Percentiles rank a stretch among this genome's conserved stretches.
These are phyloP conservation scores for Arachnomyces sp. DNA, from an alignment of 2,329 filamentous ascomycete genomes.

Conservation along the genomic window DNA sequence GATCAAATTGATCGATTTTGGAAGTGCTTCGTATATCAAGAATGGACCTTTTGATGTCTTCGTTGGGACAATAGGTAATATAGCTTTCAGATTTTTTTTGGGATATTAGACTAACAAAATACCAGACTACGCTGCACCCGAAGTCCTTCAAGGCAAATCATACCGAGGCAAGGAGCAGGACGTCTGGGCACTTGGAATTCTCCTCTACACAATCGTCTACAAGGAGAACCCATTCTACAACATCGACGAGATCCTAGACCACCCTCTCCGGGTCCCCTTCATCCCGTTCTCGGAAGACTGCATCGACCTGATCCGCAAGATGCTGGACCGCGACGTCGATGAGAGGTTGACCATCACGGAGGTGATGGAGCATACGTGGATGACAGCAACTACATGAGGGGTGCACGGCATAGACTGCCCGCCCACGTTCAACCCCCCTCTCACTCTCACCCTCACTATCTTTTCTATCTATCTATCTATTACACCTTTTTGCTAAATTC, in stretches of 20 bases:
- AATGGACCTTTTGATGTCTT: slow-evolving; percentile 98
- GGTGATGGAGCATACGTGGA: slow-evolving; percentile 85
- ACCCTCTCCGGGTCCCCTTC: slow-evolving; percentile 80
- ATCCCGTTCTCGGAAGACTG: slow-evolving; percentile 63
- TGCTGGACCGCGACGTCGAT: slow-evolving; percentile 86
- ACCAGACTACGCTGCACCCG: slow-evolving; percentile 93
- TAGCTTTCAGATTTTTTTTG: slow-evolving; percentile 6
- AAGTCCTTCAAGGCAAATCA: slow-evolving; percentile 83
- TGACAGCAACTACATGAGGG: slow-evolving; percentile 19
- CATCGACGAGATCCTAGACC: slow-evolving; percentile 98
- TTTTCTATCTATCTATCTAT: no score
- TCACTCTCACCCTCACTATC: no score
- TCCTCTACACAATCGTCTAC: slow-evolving; percentile 97
- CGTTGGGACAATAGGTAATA: slow-evolving; percentile 87
- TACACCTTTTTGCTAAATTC: no score
- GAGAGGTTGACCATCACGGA: slow-evolving; percentile 76
- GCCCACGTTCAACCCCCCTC: not conserved
- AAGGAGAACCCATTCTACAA: slow-evolving; percentile 99
- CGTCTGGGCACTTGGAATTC: slow-evolving; percentile 93
- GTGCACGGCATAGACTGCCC: slow-evolving; percentile 8
- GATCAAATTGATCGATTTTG: slow-evolving; percentile 97
- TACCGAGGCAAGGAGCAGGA: slow-evolving; percentile 97
- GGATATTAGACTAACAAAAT: slow-evolving; percentile 1
- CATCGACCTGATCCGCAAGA: slow-evolving; percentile 80
- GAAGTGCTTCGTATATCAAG: slow-evolving; percentile 95